Evolutionary conservation across 73 alveolate species (phyloP).

Genomic region (Blepharisma japonicum): DNA sequence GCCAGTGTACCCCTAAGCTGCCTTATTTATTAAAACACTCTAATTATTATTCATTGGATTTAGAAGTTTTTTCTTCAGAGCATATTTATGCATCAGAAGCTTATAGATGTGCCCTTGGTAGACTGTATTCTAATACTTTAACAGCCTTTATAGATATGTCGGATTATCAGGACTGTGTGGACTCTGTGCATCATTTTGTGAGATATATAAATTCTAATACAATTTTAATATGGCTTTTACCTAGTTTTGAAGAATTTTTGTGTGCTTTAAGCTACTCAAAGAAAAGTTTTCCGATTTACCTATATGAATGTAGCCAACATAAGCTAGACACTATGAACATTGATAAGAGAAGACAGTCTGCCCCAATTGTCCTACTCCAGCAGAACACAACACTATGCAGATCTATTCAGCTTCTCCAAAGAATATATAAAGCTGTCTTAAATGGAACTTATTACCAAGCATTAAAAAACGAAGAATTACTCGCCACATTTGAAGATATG

Average conservation of each 20-base stretch:
- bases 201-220: background rate
- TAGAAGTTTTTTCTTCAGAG: background rate
- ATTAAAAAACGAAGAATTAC: background rate
- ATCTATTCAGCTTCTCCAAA: background rate
- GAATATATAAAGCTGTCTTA: background rate
- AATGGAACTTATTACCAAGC: background rate
- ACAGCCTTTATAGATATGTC: conserved; percentile 1
- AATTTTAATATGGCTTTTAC: background rate
- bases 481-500: background rate
- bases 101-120: background rate
- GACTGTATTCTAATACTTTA: background rate
- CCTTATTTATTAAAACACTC: background rate
- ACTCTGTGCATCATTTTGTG: background rate
- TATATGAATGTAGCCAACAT: background rate
- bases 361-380: background rate
- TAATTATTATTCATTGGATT: background rate
- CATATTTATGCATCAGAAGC: background rate
- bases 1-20: background rate
- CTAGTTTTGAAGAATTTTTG: conserved; percentile 2
- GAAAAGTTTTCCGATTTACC: background rate
- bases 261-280: background rate
- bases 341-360: background rate
- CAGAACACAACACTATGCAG: background rate
- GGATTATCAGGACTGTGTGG: background rate
- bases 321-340: background rate